Conservation (phyloP, 2,329 filamentous ascomycete genomes). For the Talaromyces atroroseus region DNA sequence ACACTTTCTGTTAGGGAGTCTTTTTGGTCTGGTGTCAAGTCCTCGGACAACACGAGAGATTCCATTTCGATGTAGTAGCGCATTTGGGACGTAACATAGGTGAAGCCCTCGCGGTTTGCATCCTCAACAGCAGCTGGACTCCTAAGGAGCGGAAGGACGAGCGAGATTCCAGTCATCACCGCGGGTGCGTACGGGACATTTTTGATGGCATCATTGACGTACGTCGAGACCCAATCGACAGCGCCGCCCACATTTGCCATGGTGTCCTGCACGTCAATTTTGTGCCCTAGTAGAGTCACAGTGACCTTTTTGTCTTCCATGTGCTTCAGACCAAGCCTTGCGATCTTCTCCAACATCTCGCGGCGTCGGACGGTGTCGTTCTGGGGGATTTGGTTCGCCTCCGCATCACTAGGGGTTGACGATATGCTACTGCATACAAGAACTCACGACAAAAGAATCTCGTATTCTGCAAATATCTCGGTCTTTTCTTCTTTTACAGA, state of each 20-base stretch:
- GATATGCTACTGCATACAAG: background rate
- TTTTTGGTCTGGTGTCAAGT: slow-evolving; percentile 11
- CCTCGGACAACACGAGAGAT: slow-evolving; percentile 16
- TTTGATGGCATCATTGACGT: background rate
- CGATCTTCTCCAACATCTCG: background rate
- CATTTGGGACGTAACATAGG: slow-evolving; percentile 30
- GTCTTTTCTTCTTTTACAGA: background rate
- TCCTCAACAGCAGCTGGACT: slow-evolving; percentile 24
- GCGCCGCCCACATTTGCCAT: background rate
- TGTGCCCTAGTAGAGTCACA: background rate
- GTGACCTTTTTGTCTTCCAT: background rate
- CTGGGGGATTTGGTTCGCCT: background rate
- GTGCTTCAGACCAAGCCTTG: background rate
- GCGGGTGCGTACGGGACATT: background rate
- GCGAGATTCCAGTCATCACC: background rate
- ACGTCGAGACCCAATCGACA: background rate
- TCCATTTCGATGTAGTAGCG: slow-evolving; percentile 30
- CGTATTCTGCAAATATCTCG: background rate
- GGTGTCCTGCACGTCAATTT: background rate
- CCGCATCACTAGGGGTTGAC: no score
- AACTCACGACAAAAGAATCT: background rate
- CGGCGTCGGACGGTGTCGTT: background rate
- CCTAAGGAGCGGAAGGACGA: slow-evolving; percentile 33
- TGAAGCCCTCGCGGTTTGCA: slow-evolving; percentile 29
- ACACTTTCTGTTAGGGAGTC: slow-evolving; percentile 7